A percentile compares a stretch with the other conserved stretches of the same genome.
Conservation (phyloP, 257 asterid genomes). For the Buddleja alternifolia region DNA sequence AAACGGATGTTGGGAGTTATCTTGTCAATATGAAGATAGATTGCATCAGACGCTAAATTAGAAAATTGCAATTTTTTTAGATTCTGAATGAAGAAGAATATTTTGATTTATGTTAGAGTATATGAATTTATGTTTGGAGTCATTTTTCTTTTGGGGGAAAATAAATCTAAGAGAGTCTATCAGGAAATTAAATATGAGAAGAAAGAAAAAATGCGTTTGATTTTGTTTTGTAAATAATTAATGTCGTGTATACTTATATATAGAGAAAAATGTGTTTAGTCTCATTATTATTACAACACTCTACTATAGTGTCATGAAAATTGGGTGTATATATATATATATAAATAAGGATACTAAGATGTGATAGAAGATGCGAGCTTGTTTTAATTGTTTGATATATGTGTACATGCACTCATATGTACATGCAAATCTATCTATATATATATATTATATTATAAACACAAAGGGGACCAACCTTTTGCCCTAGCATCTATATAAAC, state of each 20-base stretch:
- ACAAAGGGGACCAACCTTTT: constrained; percentile 23
- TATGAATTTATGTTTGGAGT: no score
- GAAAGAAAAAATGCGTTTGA: no score
- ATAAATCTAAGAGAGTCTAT: no score
- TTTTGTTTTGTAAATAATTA: no score
- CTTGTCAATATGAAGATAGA: constrained; percentile 17
- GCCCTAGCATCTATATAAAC: constrained; percentile 37
- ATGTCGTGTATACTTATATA: no score
- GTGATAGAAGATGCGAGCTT: constrained; percentile 18
- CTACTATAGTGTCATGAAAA: no score
- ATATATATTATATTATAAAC: neutral
- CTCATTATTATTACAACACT: no score
- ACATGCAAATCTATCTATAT: no score
- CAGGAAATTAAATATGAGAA: no score
- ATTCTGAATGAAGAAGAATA: constrained; percentile 25
- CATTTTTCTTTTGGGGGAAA: no score
- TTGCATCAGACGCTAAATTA: constrained; percentile 38
- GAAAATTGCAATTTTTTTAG: constrained; percentile 25
- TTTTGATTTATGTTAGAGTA: neutral
- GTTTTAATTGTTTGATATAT: neutral
- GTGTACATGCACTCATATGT: neutral
- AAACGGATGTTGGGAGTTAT: neutral
- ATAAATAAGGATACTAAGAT: neutral
- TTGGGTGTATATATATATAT: no score
- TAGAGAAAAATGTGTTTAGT: no score